Conservation (phyloP, 495 filamentous ascomycete species). For the Penicillium coprophilum region DNA sequence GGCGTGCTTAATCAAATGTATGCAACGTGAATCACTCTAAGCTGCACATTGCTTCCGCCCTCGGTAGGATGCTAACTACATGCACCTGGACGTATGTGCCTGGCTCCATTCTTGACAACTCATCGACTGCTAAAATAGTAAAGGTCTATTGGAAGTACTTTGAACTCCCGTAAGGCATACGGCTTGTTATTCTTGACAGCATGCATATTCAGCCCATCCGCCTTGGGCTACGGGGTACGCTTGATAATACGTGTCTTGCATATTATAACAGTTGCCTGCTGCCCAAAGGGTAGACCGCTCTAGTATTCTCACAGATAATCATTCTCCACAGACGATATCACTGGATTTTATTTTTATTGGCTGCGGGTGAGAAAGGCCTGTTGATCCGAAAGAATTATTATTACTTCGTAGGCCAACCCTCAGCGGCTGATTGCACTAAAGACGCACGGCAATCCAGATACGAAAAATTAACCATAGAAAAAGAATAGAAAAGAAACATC, state of each 20-base stretch:
- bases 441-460: neutral
- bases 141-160: neutral
- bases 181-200: neutral
- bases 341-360: constrained; percentile 1
- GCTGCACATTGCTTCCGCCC: constrained; percentile 1
- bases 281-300: constrained; percentile 9
- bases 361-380: neutral
- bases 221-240: neutral
- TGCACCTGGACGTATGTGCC: neutral
- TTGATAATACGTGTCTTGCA: constrained; percentile 13
- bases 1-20: neutral
- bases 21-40: constrained; percentile 2
- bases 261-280: neutral
- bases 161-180: neutral
- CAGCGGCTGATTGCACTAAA: neutral
- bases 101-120: constrained; percentile 4
- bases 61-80: neutral
- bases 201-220: neutral
- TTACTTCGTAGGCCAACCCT: neutral
- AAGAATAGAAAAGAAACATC: neutral
- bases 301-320: constrained; percentile 16
- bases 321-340: constrained; percentile 7
- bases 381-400: neutral
- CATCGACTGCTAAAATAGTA: neutral
- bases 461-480: neutral